phyloP scores from a whole-genome alignment of 2,329 filamentous ascomycete species.

The Paracoccidioides lutzii region DNA sequence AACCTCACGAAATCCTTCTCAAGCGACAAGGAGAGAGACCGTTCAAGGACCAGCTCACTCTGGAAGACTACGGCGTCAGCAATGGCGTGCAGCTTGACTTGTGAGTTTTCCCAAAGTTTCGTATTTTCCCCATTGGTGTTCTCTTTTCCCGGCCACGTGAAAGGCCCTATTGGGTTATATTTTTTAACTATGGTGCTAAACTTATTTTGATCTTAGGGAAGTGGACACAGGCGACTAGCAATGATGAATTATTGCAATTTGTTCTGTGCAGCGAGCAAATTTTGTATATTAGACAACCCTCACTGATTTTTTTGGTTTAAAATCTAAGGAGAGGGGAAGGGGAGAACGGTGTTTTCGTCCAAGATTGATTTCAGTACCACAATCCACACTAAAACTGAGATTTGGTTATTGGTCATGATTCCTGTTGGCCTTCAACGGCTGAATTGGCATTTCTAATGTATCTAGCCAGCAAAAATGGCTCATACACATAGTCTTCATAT shows the following conservation, averaged over 20 bases:
- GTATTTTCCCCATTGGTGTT: not conserved
- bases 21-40: conserved; percentile 85
- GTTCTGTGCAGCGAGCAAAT: conserved; percentile 1
- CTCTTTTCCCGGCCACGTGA: not conserved
- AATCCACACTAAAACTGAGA: not conserved
- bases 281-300: not conserved
- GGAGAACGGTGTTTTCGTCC: not conserved
- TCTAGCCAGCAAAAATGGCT: too few relatives aligned
- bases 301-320: not conserved
- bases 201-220: conserved; percentile 21
- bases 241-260: conserved; percentile 2
- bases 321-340: not conserved
- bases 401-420: not conserved
- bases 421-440: not conserved
- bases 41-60: conserved; percentile 78
- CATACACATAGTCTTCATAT: not conserved
- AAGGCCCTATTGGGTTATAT: not conserved
- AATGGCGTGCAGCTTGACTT: conserved; percentile 59
- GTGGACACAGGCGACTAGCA: conserved; percentile 36
- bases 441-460: too few relatives aligned
- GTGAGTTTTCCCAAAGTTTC: conserved; percentile 17
- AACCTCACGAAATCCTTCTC: conserved; percentile 81
- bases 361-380: not conserved
- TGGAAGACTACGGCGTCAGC: conserved; percentile 88
- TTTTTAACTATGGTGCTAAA: conserved; percentile 14